Evolutionary conservation across 108 stramenopile species (phyloP), one percentile per base, ranked within the genome.

Genomic region (Mayamaea pseudoterrestris): DNA sequence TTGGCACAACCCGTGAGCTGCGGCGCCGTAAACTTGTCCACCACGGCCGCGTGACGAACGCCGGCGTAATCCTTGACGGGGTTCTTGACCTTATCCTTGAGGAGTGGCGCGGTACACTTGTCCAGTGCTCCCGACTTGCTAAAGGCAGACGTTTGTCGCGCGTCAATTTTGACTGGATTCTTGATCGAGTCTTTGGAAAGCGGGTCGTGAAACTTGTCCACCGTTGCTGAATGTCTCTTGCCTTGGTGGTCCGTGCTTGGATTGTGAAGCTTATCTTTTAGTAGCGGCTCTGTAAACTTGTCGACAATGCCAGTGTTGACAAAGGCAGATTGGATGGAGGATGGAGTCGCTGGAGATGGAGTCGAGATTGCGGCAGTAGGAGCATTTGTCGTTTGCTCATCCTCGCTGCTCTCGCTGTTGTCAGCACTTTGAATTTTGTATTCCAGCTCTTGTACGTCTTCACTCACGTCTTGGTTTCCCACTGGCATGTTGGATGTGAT

Each of bases 141-240:
- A 20, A 39, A 39, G 37, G 37, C 37, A 14, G 37, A 39, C 18
- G 16, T 14, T 20, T 39, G 16, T 8, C 20, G 37, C 8, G 18
- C 37, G 37, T 20, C 4, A 39, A 39, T 18, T 3, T 5, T 5
- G 3, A 8, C 5, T 3, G 37, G 37, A 20, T 39, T 39, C 37
- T 39, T 39, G 8, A 39, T 39, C 20, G 16, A 18, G 4, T 14
- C 20, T 20, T 39, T 39, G 37, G 20, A 20, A 3, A 39, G 18
- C 16, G 37, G 37, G 16, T 39, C 37, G 8, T 39, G 37, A 8
- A 39, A 39, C 37, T 39, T 39, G 20, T 39, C 37, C 5, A 39
- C 20, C 18, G 18, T 20, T 20, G 37, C 37, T 3, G 18, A 14
- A 8, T 39, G 37, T 20, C 20, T 39, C 8, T 39, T 14, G 3